Evolutionary conservation across 768 basidiomycete genomes (phyloP), one percentile per base, ranked within the genome.

Genomic region (Mycena rosella): DNA sequence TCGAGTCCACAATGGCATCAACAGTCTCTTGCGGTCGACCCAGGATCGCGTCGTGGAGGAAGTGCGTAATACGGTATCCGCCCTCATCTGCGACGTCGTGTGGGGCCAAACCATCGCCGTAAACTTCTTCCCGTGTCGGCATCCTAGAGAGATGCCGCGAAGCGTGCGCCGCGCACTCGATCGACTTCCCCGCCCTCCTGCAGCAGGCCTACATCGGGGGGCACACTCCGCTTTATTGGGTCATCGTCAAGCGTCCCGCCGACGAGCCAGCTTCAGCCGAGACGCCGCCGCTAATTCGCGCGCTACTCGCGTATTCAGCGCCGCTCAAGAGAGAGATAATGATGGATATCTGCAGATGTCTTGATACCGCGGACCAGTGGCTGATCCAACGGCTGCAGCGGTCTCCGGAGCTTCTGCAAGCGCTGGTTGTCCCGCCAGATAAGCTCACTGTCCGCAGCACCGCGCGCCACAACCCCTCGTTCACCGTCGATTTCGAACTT

Each of bases 151-250:
- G 80, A 56, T 88, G 87, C 72, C 78, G 77, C 27, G 82, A 83
- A 14, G 83, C 83, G 0, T 87, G 87, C 67, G 70, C 55, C 15
- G 71, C 78, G 2, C 78, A 83, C 17, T 73, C 72, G 14, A 69
- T 88, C 15, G 76, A 80, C 36, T 76, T 88, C 48, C 74, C 84
- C 0, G 34, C 74, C 0, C 65, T 88, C 14, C 75, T 88, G 14
- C 87, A 86, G 64, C 82, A 87, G 27, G 77, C 71, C 5, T 82
- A 75, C 45, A 81, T 87, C 49, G 86, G 87, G 66, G 78, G 77
- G 4, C 87, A 82, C 68, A 81, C 82, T 0, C 82, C 85, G 11
- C 62, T 88, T 3, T 88, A 87, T 71, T 88, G 87, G 87, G 83
- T 80, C 0, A 81, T 88, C 66, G 66, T 88, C 22, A 86, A 85